A percentile compares a stretch with the other conserved stretches of the same genome.
phyloP scores from a whole-genome alignment of 495 filamentous ascomycete species.

The Penicillium ucsense region DNA sequence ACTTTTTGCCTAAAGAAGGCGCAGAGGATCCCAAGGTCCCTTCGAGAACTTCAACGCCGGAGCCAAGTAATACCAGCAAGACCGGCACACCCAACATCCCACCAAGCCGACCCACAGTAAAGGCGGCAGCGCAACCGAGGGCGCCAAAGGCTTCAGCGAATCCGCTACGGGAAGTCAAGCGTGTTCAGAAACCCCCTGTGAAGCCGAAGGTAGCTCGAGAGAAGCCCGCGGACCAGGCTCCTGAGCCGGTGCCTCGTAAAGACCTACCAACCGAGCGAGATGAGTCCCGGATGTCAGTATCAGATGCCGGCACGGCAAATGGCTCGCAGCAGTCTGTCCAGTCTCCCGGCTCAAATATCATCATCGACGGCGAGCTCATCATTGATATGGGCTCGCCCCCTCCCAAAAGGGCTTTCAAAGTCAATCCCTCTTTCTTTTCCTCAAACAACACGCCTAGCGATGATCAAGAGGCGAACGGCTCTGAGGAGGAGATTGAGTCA shows the following conservation, averaged over 20 bases:
- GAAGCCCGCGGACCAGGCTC: conserved; percentile 3
- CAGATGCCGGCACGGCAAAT: conserved; percentile 25
- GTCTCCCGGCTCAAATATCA: conserved; percentile 36
- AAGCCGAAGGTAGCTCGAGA: conserved; percentile 8
- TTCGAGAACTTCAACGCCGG: conserved; percentile 31
- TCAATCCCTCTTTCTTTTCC: conserved; percentile 35
- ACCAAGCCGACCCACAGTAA: conserved; percentile 19
- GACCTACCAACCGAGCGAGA: conserved; percentile 12
- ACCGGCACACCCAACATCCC: conserved; percentile 23
- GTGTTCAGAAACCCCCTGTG: conserved; percentile 9
- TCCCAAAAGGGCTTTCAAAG: conserved; percentile 25
- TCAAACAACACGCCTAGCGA: conserved; percentile 30
- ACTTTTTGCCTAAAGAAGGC: conserved; percentile 41
- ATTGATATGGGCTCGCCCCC: conserved; percentile 44
- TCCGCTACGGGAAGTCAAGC: conserved; percentile 25
- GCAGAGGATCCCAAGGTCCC: conserved; percentile 25
- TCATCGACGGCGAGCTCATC: conserved; percentile 39
- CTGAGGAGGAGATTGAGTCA: conserved; percentile 31
- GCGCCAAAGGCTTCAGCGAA: conserved; percentile 28
- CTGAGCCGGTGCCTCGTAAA: conserved; percentile 9
- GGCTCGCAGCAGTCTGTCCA: conserved; percentile 26
- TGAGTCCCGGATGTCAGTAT: conserved; percentile 16
- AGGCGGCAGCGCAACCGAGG: conserved; percentile 22
- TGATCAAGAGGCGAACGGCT: conserved; percentile 18
- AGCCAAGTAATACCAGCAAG: conserved; percentile 26